These are phyloP conservation scores for Candida lessepsii DNA, from an alignment of 805 yeast species.

Conservation along the genomic window DNA sequence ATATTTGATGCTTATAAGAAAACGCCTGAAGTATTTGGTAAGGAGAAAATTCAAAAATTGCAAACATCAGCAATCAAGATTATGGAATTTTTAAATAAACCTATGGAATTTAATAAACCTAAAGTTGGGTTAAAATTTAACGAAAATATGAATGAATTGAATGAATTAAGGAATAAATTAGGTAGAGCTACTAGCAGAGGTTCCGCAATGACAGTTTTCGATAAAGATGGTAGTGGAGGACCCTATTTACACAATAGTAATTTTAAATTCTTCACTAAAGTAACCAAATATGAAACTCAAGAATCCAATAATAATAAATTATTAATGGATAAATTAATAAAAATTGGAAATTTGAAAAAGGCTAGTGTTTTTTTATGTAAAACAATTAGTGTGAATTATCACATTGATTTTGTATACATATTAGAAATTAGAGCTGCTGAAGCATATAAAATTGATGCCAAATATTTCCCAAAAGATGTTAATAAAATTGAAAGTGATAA, in stretches of 20 bases:
- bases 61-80: conserved; percentile 41
- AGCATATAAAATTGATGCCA: conserved; percentile 38
- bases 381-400: conserved; percentile 30
- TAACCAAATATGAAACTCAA: conserved; percentile 12
- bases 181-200: conserved; percentile 60
- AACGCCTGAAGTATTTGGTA: conserved; percentile 26
- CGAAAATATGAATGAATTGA: conserved; percentile 21
- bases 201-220: conserved; percentile 45
- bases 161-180: conserved; percentile 34
- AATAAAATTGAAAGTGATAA: conserved; percentile 45
- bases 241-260: conserved; percentile 53
- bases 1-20: conserved; percentile 52
- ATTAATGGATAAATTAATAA: conserved; percentile 35
- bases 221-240: conserved; percentile 63
- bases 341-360: conserved; percentile 39
- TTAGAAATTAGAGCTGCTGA: conserved; percentile 53
- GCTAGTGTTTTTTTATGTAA: conserved; percentile 45
- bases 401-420: conserved; percentile 47
- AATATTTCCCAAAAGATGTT: conserved; percentile 43
- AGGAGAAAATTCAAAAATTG: conserved; percentile 33
- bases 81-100: conserved; percentile 39
- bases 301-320: conserved; percentile 20
- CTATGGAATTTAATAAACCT: conserved; percentile 16
- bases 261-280: conserved; percentile 33
- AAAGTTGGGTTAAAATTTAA: conserved; percentile 10